phyloP scores from a whole-genome alignment of 306 rosid genomes.

The Rosa multiflora region DNA sequence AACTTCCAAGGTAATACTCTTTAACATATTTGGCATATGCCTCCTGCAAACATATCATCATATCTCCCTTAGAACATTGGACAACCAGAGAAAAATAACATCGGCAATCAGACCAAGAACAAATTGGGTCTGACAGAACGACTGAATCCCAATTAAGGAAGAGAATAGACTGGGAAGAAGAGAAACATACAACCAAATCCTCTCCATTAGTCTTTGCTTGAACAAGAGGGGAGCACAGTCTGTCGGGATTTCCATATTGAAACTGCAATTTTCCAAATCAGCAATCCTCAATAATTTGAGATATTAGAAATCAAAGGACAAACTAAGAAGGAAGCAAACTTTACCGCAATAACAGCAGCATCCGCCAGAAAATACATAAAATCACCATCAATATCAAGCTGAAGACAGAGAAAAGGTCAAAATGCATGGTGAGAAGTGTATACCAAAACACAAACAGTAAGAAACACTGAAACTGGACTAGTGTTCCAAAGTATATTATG shows the following conservation, averaged over 20 bases:
- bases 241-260: conserved; percentile 93
- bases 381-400: conserved; percentile 85
- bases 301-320: conserved; percentile 6
- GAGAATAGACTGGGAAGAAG: conserved; percentile 22
- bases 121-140: neutral
- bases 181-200: conserved; percentile 78
- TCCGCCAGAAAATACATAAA: conserved; percentile 84
- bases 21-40: conserved; percentile 75
- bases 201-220: conserved; percentile 74
- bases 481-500: neutral
- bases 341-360: conserved; percentile 75
- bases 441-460: conserved; percentile 8
- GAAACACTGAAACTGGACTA: conserved; percentile 2
- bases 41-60: conserved; percentile 49
- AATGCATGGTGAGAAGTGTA: neutral
- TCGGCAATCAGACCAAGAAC: neutral
- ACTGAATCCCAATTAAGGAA: conserved; percentile 15
- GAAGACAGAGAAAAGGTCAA: conserved; percentile 37
- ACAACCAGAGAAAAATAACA: conserved; percentile 8
- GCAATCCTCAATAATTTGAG: conserved; percentile 14
- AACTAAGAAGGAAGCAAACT: conserved; percentile 19
- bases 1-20: conserved; percentile 55
- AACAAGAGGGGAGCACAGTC: conserved; percentile 64
- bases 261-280: conserved; percentile 50
- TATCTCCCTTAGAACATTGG: conserved; percentile 28